These are phyloP conservation scores for Penicillium brasilianum DNA, from an alignment of 2,329 filamentous ascomycete species.

Conservation along the genomic window DNA sequence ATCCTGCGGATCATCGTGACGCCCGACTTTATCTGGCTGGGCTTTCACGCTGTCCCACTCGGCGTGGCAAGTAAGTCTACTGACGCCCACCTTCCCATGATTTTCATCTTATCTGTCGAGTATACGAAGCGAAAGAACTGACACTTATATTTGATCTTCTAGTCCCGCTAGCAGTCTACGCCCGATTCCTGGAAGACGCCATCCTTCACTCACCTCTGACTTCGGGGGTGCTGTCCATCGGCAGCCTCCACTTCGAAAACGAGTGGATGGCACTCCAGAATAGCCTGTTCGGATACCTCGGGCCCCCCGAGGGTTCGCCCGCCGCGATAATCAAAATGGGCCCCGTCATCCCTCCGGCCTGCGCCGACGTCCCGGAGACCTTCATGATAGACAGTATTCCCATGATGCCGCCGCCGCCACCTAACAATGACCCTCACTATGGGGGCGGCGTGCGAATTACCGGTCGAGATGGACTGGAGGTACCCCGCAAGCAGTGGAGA, in stretches of 20 bases:
- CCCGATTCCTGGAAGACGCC: background rate
- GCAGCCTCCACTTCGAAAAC: background rate
- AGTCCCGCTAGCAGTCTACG: background rate
- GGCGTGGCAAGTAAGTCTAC: background rate
- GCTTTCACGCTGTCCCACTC: background rate
- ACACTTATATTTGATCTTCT: too few relatives aligned
- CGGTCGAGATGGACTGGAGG: background rate
- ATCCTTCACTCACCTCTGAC: background rate
- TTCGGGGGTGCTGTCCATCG: background rate
- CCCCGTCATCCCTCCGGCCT: background rate
- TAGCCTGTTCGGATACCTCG: background rate
- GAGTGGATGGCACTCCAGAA: background rate
- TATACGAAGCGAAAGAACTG: too few relatives aligned
- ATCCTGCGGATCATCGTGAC: too few relatives aligned
- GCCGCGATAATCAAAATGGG: background rate
- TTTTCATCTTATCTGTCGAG: too few relatives aligned
- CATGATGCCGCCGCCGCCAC: background rate
- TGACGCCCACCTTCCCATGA: background rate
- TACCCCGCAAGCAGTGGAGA: background rate
- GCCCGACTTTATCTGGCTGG: too few relatives aligned
- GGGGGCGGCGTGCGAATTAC: background rate
- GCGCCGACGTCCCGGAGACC: background rate
- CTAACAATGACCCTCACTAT: background rate
- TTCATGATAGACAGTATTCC: background rate
- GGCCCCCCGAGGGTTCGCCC: background rate